A percentile compares a stretch with the other conserved stretches of the same genome.
phyloP scores from a whole-genome alignment of 352 stramenopile species.

The Pseudoperonospora humuli region DNA sequence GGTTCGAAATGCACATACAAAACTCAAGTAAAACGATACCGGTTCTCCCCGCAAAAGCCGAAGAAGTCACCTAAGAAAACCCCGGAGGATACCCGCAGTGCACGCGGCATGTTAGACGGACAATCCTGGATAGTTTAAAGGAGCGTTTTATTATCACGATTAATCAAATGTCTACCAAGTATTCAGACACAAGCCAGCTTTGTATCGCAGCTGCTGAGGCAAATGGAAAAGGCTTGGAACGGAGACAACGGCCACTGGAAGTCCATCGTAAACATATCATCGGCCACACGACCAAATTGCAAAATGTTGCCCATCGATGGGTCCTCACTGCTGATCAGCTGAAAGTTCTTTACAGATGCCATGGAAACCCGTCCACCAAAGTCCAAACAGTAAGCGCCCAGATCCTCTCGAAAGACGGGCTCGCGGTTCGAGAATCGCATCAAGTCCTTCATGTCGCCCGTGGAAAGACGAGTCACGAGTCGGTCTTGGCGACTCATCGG shows the following conservation, averaged over 20 bases:
- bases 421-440: slow-evolving; percentile 86
- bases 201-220: slow-evolving; percentile 83
- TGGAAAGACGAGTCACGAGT: slow-evolving; percentile 61
- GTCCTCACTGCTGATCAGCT: slow-evolving; percentile 79
- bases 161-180: slow-evolving; percentile 6
- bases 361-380: slow-evolving; percentile 80
- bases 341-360: slow-evolving; percentile 86
- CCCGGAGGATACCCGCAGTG: no score
- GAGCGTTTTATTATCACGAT: slow-evolving; percentile 33
- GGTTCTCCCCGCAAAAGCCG: no score
- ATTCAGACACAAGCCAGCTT: slow-evolving; percentile 80
- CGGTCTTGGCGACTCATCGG: slow-evolving; percentile 81
- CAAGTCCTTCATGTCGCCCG: slow-evolving; percentile 69
- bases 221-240: slow-evolving; percentile 86
- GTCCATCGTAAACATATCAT: slow-evolving; percentile 89
- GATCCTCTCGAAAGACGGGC: slow-evolving; percentile 77
- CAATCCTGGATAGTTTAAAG: no score
- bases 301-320: slow-evolving; percentile 82
- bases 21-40: no score
- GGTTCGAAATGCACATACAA: no score
- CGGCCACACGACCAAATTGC: slow-evolving; percentile 83
- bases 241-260: slow-evolving; percentile 85
- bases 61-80: no score
- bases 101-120: no score
- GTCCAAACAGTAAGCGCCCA: slow-evolving; percentile 82